Evolutionary conservation across 1,284 basidiomycete species (phyloP).

Genomic region (Cutaneotrichosporon sp.): DNA sequence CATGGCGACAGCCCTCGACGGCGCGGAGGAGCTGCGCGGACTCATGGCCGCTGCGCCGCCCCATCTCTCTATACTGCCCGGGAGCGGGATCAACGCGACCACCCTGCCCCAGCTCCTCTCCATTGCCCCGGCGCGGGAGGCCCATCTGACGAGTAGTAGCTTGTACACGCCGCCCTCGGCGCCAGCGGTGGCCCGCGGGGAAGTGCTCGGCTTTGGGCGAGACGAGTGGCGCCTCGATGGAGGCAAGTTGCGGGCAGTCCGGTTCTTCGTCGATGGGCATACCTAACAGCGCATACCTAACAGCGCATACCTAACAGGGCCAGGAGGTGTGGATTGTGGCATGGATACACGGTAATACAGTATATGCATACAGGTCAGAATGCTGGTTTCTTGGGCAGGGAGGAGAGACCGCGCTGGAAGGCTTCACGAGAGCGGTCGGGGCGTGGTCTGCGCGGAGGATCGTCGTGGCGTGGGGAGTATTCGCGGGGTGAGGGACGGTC

Average conservation of each 20-base stretch:
- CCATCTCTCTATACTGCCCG: conserved; percentile 49
- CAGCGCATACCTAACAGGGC: not conserved
- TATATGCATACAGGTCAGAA: conserved; percentile 17
- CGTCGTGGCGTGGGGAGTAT: not conserved
- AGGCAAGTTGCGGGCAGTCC: conserved; percentile 6
- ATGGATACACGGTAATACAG: not conserved
- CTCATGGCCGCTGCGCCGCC: conserved; percentile 58
- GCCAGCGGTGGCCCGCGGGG: conserved; percentile 6
- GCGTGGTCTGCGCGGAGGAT: not conserved
- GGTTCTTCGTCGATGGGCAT: conserved; percentile 5
- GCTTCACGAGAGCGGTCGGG: conserved; percentile 3
- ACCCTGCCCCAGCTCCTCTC: conserved; percentile 48
- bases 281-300: conserved; percentile 1
- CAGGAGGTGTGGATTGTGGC: no score
- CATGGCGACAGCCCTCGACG: conserved; percentile 23
- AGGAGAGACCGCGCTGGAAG: conserved; percentile 30
- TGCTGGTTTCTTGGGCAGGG: conserved; percentile 36
- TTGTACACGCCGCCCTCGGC: not conserved
- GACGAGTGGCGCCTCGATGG: conserved; percentile 14
- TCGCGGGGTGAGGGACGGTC: not conserved
- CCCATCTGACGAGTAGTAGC: conserved; percentile 23
- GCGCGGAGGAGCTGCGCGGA: conserved; percentile 48
- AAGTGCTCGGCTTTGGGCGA: conserved; percentile 15
- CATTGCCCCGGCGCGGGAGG: conserved; percentile 50
- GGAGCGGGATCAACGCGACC: conserved; percentile 22